Evolutionary conservation across 2,329 filamentous ascomycete genomes (phyloP).

Genomic region (Aspergillus calidoustus): DNA sequence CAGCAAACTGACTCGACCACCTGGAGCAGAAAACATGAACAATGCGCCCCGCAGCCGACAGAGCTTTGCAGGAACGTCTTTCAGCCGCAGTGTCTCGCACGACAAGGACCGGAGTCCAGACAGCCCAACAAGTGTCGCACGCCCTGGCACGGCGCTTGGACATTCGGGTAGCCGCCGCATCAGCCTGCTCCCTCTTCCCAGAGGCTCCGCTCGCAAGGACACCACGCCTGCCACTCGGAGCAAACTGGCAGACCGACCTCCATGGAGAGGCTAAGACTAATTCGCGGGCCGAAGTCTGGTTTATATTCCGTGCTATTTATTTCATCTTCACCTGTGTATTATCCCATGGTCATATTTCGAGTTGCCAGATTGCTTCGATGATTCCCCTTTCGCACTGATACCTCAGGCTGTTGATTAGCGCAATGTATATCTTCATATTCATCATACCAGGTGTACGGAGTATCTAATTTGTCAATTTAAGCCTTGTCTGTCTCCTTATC

Average conservation of each 20-base stretch:
- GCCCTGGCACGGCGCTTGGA: conserved; percentile 46
- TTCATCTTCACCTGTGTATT: conserved; percentile 17
- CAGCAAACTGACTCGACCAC: conserved; percentile 42
- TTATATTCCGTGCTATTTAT: conserved; percentile 16
- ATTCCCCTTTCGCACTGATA: conserved; percentile 19
- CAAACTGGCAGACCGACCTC: conserved; percentile 40
- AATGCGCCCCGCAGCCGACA: conserved; percentile 43
- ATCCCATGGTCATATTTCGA: conserved; percentile 12
- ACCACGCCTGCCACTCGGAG: conserved; percentile 29
- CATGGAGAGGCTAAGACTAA: conserved; percentile 36
- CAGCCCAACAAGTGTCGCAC: conserved; percentile 36
- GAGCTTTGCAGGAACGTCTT: conserved; percentile 42
- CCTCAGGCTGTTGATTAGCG: conserved; percentile 17
- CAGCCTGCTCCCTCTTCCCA: conserved; percentile 48
- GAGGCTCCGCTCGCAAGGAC: conserved; percentile 34
- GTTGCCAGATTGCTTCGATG: conserved; percentile 18
- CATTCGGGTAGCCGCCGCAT: conserved; percentile 43
- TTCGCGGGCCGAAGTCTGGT: conserved; percentile 24
- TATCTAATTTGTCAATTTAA: conserved; percentile 4
- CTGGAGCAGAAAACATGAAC: conserved; percentile 26
- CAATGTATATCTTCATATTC: conserved; percentile 7
- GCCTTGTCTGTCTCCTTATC: background rate
- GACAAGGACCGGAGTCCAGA: conserved; percentile 23
- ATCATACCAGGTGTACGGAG: conserved; percentile 12
- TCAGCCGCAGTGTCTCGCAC: conserved; percentile 35